These are phyloP conservation scores for Calycina herbarum DNA, from an alignment of 2,329 filamentous ascomycete species.

Conservation along the genomic window DNA sequence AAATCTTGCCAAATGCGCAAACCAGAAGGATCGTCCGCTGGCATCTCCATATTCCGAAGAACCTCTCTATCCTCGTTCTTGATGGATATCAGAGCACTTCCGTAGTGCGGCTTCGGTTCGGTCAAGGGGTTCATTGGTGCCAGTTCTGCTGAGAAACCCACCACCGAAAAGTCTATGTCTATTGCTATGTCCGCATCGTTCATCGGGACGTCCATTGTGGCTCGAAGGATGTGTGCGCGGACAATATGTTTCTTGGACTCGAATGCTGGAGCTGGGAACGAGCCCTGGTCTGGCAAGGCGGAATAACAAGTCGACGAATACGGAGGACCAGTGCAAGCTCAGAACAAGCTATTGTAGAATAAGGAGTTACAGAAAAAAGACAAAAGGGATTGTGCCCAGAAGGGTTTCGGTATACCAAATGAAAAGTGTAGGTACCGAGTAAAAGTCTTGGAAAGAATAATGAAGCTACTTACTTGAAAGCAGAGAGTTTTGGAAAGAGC, in stretches of 20 bases:
- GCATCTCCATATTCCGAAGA: not conserved
- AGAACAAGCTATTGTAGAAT: not conserved
- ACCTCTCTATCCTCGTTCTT: conserved; percentile 1
- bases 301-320: too few species aligned
- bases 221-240: too few species aligned
- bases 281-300: too few species aligned
- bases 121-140: too few species aligned
- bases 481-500: not conserved
- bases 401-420: not conserved
- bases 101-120: not conserved
- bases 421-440: not conserved
- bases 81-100: not conserved
- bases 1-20: not conserved
- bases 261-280: too few species aligned
- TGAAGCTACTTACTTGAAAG: not conserved
- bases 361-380: not conserved
- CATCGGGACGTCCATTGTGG: too few species aligned
- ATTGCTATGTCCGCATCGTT: too few species aligned
- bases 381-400: not conserved
- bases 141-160: too few species aligned
- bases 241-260: too few species aligned
- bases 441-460: not conserved
- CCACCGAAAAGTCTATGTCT: too few species aligned
- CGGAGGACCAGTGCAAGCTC: too few species aligned
- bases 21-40: not conserved